Evolutionary conservation across 371 early-diverging fungal genomes (phyloP), one percentile per base, ranked within the genome.

Genomic region (Blastocladiella emersonii): DNA sequence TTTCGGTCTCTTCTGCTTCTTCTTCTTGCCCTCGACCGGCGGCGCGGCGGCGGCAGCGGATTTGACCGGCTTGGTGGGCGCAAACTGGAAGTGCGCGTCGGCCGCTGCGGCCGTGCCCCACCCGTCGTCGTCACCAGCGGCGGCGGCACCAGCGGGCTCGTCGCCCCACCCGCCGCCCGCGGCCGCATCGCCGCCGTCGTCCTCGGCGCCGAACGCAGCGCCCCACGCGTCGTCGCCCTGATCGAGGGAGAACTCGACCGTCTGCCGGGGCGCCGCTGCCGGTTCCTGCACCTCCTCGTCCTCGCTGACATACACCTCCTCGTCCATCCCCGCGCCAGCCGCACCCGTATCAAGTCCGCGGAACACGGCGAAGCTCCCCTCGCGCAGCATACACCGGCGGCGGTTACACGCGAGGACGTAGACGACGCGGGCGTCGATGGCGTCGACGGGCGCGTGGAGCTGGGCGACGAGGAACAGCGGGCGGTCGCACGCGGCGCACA

Each of bases 391-490:
- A 68, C 90, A 90, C 34, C 69, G 64, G 34, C 85, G 78, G 32
- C 77, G 76, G 61, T 85, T 88, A 71, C 90, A 90, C 0, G 76
- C 86, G 86, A 87, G 88, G 10, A 89, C 78, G 68, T 90, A 90
- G 13, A 90, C 66, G 0, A 82, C 82, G 53, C 90, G 76, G 10
- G 10, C 53, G 53, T 89, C 87, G 69, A 79, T 86, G n/a, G 81
- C 70, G 7, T 81, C 77, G 13, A 90, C 68, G 2, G 90, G 90
- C 23, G 78, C 90, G 68, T 86, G 87, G 12, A 81, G 77, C 70
- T 90, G 90, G 17, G 83, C 75, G 10, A 90, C 68, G 36, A 88
- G 68, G 57, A 77, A 78, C 85, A 88, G 84, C 12, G 66, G 65
- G 19, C 72, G 62, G 6, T 67, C 69, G 67, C 90, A 90, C 32